These are phyloP conservation scores for Ophiocordyceps camponoti-leonardi DNA, from an alignment of 2,329 filamentous ascomycete genomes.

Conservation along the genomic window DNA sequence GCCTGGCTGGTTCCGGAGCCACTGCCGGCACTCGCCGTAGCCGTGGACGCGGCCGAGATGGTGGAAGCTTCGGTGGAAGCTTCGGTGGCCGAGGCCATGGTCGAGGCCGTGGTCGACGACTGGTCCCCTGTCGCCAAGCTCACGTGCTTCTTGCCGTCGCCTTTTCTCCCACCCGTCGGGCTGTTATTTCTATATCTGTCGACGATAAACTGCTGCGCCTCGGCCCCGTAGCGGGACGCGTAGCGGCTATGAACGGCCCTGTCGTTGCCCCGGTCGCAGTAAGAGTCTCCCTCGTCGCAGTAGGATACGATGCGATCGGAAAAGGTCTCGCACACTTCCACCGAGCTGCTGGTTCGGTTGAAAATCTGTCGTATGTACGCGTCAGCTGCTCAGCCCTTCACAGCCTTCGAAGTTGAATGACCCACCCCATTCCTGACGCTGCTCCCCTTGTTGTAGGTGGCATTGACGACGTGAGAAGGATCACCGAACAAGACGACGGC, in stretches of 20 bases:
- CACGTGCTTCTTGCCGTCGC: not conserved
- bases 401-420: no score
- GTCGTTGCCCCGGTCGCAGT: conserved; percentile 18
- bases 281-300: conserved; percentile 23
- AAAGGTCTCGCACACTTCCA: conserved; percentile 15
- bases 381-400: not conserved
- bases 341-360: conserved; percentile 14
- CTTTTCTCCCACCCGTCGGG: not conserved
- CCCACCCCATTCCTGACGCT: conserved; percentile 20
- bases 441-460: conserved; percentile 19
- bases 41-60: not conserved
- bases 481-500: conserved; percentile 23
- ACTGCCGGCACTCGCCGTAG: not conserved
- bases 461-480: conserved; percentile 19
- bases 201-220: conserved; percentile 18
- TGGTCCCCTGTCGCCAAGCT: not conserved
- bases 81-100: not conserved
- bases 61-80: not conserved
- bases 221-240: conserved; percentile 15
- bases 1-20: no score
- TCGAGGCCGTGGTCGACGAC: not conserved
- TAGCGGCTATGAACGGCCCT: conserved; percentile 17
- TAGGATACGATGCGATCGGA: conserved; percentile 18
- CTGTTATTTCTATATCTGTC: conserved; percentile 9
- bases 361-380: conserved; percentile 14